Percentiles rank a stretch among this genome's conserved stretches.
Evolutionary conservation across 1,284 basidiomycete genomes (phyloP).

Genomic region (Microbotryomycetes sp.): DNA sequence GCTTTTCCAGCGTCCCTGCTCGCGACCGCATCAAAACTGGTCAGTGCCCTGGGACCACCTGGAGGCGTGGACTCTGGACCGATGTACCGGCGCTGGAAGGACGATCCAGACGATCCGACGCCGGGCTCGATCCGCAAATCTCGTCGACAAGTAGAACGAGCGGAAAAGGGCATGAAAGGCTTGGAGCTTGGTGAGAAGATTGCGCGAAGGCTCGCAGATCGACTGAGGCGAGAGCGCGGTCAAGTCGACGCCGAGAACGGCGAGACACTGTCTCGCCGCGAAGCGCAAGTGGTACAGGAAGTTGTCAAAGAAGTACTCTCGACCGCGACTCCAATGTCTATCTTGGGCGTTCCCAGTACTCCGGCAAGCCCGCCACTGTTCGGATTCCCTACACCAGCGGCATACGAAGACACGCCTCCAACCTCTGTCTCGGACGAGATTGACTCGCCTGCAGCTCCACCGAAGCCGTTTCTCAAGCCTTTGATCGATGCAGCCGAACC

Average conservation of each 20-base stretch:
- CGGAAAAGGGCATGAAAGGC: slow-evolving; percentile 15
- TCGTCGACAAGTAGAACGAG: slow-evolving; percentile 10
- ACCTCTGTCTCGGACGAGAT: neutral
- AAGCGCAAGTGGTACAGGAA: neutral
- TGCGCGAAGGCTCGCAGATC: slow-evolving; percentile 2
- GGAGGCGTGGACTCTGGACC: slow-evolving; percentile 7
- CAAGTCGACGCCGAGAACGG: neutral
- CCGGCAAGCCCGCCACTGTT: slow-evolving; percentile 6
- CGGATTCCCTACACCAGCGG: neutral
- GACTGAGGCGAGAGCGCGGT: neutral
- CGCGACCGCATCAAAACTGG: slow-evolving; percentile 5
- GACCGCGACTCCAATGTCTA: neutral
- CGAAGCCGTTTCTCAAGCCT: neutral
- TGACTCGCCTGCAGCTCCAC: neutral
- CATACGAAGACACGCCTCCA: neutral
- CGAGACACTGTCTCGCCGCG: no score
- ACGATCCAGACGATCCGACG: neutral
- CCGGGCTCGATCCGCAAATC: neutral
- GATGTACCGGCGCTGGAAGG: neutral
- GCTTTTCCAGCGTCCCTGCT: slow-evolving; percentile 19
- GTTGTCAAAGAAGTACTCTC: neutral
- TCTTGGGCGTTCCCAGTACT: neutral
- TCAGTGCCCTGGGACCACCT: slow-evolving; percentile 20
- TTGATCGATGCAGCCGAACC: neutral
- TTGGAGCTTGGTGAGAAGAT: slow-evolving; percentile 9